Evolutionary conservation across 306 rosid species (phyloP), one percentile per base, ranked within the genome.

Genomic region (Luffa acutangula): DNA sequence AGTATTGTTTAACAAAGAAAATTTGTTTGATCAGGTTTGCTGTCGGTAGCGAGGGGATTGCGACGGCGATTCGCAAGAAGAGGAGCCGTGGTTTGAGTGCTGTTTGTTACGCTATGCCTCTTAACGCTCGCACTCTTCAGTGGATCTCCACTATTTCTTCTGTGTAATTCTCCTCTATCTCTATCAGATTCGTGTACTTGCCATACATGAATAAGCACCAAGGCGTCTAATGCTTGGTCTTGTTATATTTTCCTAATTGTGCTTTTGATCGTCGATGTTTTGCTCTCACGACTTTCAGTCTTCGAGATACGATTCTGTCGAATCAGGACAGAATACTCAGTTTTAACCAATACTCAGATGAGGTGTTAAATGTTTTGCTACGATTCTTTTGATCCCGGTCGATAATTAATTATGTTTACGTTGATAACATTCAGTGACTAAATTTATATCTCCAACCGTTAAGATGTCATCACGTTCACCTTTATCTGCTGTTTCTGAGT

Each of bases 101-200:
- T 9, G 82, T 80, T 81, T 89, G 90, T 74, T 87, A 85, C 75
- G 87, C 97, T 79, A 66, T 81, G 70, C 90, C 93, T 80, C 36
- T 94, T 71, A n/a, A 85, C 63, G 72, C 77, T 82, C 80, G 85
- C 52, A 87, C 66, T 81, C 80, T 94, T 66, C 97, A 87, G 70
- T 89, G 87, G 89, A 81, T 94, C 88, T 83, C 92, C 51, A 34
- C 87, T 62, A 71, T 92, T 80, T 89, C 92, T 76, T 71, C 93
- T 63, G 84, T 81, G 98, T 94, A 33, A 75, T 79, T 78, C 18
- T 17, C 33, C 85, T 81, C 33, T 74, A 20, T 78, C 37, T 63
- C n/a, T 78, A 46, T 48, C 56, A 0, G 58, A 53, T 5, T 53
- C 34, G 34, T 15, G 8, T 78, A 45, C 59, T 59, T 78, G 37